Conservation (phyloP, 768 basidiomycete species). For the Lactifluus piperatus region DNA sequence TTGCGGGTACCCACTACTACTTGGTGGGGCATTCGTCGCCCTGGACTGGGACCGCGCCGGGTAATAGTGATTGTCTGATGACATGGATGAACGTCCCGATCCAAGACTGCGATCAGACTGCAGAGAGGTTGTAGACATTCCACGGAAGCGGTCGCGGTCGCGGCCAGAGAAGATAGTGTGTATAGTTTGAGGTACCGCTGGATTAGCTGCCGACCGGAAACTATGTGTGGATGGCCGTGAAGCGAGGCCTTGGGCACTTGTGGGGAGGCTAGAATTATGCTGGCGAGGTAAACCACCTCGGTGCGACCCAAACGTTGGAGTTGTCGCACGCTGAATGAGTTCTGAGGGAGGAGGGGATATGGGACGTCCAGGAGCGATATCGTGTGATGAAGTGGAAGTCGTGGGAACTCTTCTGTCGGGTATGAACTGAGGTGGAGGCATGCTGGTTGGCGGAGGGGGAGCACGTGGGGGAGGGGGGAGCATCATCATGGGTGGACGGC, state of each 20-base stretch:
- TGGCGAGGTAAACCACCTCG: conserved; percentile 47
- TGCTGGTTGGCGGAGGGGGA: conserved; percentile 59
- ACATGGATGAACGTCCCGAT: conserved; percentile 75
- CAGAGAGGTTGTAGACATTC: conserved; percentile 62
- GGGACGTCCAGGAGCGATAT: conserved; percentile 75
- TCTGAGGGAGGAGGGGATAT: conserved; percentile 90
- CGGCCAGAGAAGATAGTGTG: conserved; percentile 28
- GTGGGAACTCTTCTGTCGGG: conserved; percentile 53
- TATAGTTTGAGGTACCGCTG: conserved; percentile 40
- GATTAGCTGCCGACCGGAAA: conserved; percentile 67
- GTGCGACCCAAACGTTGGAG: conserved; percentile 65
- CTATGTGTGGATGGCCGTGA: conserved; percentile 74
- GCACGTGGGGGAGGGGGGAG: conserved; percentile 70
- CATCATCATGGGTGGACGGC: conserved; percentile 77
- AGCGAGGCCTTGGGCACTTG: conserved; percentile 54
- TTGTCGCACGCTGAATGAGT: conserved; percentile 86
- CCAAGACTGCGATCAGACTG: conserved; percentile 57
- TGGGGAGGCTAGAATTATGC: conserved; percentile 71
- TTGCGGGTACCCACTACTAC: conserved; percentile 32
- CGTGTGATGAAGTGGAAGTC: conserved; percentile 38
- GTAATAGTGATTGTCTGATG: conserved; percentile 61
- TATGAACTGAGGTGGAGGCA: conserved; percentile 67
- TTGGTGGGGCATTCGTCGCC: conserved; percentile 31
- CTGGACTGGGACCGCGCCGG: conserved; percentile 30
- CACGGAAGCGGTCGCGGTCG: conserved; percentile 45